Base-by-base conservation (phyloP, 1,139 yeast species). In the Yamadazyma blattariae region DNA sequence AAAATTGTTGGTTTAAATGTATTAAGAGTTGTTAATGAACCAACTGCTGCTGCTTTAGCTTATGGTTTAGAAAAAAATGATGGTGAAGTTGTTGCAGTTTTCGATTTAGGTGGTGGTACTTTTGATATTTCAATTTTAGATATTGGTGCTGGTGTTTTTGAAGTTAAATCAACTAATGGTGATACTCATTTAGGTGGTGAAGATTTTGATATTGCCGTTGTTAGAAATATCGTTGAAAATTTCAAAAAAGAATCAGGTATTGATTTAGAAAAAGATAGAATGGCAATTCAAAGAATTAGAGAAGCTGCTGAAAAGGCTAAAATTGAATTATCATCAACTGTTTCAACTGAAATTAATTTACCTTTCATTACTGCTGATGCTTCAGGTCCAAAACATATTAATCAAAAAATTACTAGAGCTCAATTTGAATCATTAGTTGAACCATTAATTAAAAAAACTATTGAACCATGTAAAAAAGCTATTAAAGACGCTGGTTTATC, bases 261-360 rank as follows among this genome's bases (percentile, higher is more conserved):
- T 55, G 94, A 90, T 66, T 80, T 92, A 59, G 73, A 75, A 54
- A 77, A 80, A 61, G 98, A 92, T 76, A 85, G 97, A 71, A 90
- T 90, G 96, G 97, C 97, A 55, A 85, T 92, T 57, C 98, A 92
- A 77, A 87, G 98, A 77, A 90, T 94, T 70, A 88, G 98, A 78
- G 98, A 92, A 76, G 98, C 98, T 53, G 95, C 97, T 50, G 99
- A 92, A 77, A 90, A 92, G 84, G 98, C 98, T 59, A 92, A 92
- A 85, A 89, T 89, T 60, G 97, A 90, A 73, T 80, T 90, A 61
- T 90, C 98, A 31, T 88, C 97, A 31, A 87, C 97, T 48, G 82
- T 86, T 42, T 71, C 90, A 47, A 90, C 98, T 53, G 97, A 92
- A 64, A 81, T 92, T 61, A 90, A 90, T 81, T 79, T 92, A 61